Base-by-base conservation (phyloP, 164 flowering plant species). In the Umbellularia californica region DNA sequence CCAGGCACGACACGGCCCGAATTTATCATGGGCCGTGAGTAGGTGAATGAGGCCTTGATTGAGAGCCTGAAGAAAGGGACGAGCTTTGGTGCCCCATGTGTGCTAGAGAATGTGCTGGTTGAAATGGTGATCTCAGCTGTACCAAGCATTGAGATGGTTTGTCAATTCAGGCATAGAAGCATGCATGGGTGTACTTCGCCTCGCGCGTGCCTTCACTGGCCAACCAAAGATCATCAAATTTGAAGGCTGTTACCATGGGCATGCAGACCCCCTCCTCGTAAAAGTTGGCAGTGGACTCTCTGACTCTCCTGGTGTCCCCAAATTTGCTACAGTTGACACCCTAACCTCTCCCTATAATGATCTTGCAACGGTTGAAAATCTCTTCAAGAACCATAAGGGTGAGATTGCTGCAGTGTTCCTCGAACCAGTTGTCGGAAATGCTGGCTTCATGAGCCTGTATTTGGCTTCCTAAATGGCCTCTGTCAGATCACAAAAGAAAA, bases 231-330 rank as follows among this genome's bases (percentile, higher is more conserved):
- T 95, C 73, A 86, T 92, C 72, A 95, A 92, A 77, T 95, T 93
- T 77, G 97, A 95, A 79, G 98, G 99, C n/a, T 95, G 98, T 83
- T 95, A 95, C 80, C 98, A 95, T 76, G 99, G 99, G 52, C 99
- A 95, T 83, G 98, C 97, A 15, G 94, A 93, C 76, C 90, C 98
- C 2, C 91, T 89, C 79, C 94, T 95, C 13, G 97, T 95, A 70
- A 92, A 93, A 82, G 97, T 97, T 15, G 99, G 98, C 15, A 93
- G 98, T 80, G 98, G 98, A 2, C 94, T 95, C 47, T 98, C 98
- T 2, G 97, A 95, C 78, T 95, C 98, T 20, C 98, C 98, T 27
- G 99, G 99, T 70, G 99, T 95, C 12, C 99, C 98, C 3, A 87
- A 76, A 78, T 87, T 86, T 68, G 91, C 97, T 50, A 95, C 98